Percentiles rank a stretch among this genome's conserved stretches.
Evolutionary conservation across 371 early-diverging fungal species (phyloP).

Genomic region (Chytridiales sp.): DNA sequence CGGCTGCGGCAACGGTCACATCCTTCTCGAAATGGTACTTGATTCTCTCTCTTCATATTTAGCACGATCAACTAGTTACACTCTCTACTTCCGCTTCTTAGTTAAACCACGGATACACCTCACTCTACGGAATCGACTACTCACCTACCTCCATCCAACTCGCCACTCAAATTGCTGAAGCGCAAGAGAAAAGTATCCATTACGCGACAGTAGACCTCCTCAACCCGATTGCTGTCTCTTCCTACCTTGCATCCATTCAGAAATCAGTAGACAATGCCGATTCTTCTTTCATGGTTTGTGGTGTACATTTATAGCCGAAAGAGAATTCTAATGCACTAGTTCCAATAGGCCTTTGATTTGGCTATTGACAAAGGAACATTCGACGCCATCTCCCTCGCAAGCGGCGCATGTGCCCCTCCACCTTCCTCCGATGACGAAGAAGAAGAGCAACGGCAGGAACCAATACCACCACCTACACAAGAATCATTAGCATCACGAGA

Average conservation of each 20-base stretch:
- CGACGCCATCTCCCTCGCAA: conserved; percentile 80
- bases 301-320: too few species aligned
- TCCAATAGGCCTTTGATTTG: conserved; percentile 55
- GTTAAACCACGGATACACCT: conserved; percentile 55
- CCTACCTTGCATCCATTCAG: too few species aligned
- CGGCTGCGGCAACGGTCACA: conserved; percentile 91
- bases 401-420: too few species aligned
- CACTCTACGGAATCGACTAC: conserved; percentile 82
- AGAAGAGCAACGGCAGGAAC: not conserved
- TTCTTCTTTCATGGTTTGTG: too few species aligned
- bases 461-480: not conserved
- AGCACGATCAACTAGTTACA: too few species aligned
- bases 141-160: conserved; percentile 72
- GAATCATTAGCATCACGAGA: too few species aligned
- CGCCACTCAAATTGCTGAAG: conserved; percentile 57
- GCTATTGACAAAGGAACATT: conserved; percentile 91
- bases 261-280: too few species aligned
- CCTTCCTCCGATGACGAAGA: conserved; percentile 11
- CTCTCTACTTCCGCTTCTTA: not conserved
- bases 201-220: too few species aligned
- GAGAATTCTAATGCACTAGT: too few species aligned
- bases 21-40: conserved; percentile 71
- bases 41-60: too few species aligned
- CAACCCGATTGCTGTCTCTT: too few species aligned
- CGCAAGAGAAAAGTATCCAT: too few species aligned